Conservation (phyloP, 225 moss, liverwort and hornwort species). For the Sphagnum contortum region DNA sequence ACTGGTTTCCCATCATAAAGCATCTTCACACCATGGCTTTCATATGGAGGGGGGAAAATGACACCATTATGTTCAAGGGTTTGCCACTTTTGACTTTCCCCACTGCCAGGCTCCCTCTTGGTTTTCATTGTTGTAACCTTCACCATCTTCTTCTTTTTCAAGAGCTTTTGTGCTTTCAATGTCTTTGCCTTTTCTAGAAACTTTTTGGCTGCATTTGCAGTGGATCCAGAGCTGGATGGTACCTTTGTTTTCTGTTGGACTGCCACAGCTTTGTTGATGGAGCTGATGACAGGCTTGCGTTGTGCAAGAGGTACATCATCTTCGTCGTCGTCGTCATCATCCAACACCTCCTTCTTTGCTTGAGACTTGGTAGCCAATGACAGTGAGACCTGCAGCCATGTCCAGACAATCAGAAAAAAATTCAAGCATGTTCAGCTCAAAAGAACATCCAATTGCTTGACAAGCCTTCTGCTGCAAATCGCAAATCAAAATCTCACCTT, state of each 20-base stretch:
- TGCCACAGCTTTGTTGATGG: slow-evolving; percentile 27
- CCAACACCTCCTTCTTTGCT: slow-evolving; percentile 21
- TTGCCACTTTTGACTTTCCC: slow-evolving; percentile 73
- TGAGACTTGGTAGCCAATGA: slow-evolving; percentile 18
- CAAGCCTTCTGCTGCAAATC: too few relatives aligned
- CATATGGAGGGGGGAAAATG: slow-evolving; percentile 88
- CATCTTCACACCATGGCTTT: slow-evolving; percentile 88
- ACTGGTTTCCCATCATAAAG: slow-evolving; percentile 73
- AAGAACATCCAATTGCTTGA: too few relatives aligned
- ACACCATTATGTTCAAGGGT: slow-evolving; percentile 89
- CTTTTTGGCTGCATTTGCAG: slow-evolving; percentile 51
- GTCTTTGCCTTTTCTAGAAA: slow-evolving; percentile 42
- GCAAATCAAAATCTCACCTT: too few relatives aligned
- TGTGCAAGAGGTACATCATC: slow-evolving; percentile 74
- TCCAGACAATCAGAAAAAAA: too few relatives aligned
- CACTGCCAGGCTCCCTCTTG: slow-evolving; percentile 40
- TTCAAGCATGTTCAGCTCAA: too few relatives aligned
- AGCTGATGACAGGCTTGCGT: slow-evolving; percentile 26
- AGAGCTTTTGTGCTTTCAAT: slow-evolving; percentile 35
- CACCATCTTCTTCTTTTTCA: slow-evolving; percentile 69
- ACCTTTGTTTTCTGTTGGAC: slow-evolving; percentile 26
- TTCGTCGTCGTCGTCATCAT: slow-evolving; percentile 59
- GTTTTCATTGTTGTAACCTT: slow-evolving; percentile 32
- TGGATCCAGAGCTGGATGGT: slow-evolving; percentile 29
- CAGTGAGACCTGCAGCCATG: not conserved